Conservation (phyloP, 257 asterid genomes). For the Prunella vulgaris region DNA sequence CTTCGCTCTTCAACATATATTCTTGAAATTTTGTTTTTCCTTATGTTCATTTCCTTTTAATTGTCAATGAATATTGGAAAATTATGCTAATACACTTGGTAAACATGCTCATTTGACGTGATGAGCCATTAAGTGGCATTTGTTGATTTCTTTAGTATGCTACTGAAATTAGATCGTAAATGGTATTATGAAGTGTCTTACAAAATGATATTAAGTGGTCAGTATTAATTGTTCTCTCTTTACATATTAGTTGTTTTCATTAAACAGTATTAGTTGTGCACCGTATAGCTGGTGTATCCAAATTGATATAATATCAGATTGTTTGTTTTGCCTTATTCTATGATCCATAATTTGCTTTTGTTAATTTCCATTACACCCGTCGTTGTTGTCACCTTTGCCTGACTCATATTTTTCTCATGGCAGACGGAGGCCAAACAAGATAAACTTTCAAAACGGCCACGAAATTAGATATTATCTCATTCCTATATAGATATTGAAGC, state of each 20-base stretch:
- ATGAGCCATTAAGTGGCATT: no score
- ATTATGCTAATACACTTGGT: neutral
- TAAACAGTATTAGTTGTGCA: no score
- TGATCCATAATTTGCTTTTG: neutral
- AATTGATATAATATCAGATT: neutral
- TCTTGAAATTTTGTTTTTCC: neutral
- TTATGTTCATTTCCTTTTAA: neutral
- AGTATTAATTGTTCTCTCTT: no score
- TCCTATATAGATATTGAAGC: neutral
- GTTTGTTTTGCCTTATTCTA: neutral
- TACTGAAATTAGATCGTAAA: neutral
- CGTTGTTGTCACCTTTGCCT: neutral
- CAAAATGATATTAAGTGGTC: no score
- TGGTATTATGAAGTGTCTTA: neutral
- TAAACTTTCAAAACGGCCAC: conserved; percentile 41
- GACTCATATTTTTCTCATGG: conserved; percentile 16
- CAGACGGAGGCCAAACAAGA: conserved; percentile 61
- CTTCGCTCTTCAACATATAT: neutral
- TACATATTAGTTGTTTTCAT: no score
- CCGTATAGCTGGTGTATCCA: no score
- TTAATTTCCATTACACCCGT: neutral
- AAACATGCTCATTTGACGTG: neutral
- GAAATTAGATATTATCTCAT: conserved; percentile 36
- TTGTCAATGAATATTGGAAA: neutral
- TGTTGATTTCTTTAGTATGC: neutral